Percentiles rank a stretch among this genome's conserved stretches.
phyloP scores from a whole-genome alignment of 164 flowering plant genomes.

The Houttuynia cordata region DNA sequence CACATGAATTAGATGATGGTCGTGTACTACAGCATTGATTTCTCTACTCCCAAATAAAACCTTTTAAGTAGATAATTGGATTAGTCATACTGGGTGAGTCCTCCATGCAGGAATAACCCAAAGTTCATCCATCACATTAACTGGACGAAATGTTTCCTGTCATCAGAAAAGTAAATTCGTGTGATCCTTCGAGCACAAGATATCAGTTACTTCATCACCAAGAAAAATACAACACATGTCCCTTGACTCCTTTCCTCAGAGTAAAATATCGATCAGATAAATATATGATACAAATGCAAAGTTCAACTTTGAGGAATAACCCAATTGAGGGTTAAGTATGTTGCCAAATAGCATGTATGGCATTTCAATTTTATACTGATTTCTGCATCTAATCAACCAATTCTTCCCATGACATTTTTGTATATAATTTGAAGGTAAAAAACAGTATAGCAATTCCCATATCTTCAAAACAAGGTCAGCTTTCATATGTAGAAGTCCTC shows the following conservation, averaged over 20 bases:
- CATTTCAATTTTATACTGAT: too few species aligned
- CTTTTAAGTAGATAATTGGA: slow-evolving; percentile 5
- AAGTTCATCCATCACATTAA: slow-evolving; percentile 48
- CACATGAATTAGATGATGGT: too few species aligned
- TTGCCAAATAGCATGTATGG: neutral
- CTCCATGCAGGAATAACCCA: slow-evolving; percentile 94
- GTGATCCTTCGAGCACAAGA: neutral
- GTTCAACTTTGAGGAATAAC: neutral
- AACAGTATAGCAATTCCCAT: too few species aligned
- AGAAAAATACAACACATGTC: neutral
- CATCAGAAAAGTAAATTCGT: slow-evolving; percentile 5
- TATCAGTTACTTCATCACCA: neutral
- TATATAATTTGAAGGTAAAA: too few species aligned
- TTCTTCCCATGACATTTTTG: too few species aligned
- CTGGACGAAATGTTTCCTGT: slow-evolving; percentile 84
- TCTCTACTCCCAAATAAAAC: slow-evolving; percentile 1
- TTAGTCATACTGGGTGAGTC: slow-evolving; percentile 54
- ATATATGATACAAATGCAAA: neutral
- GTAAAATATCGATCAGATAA: neutral
- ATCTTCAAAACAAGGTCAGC: too few species aligned
- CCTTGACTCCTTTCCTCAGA: neutral
- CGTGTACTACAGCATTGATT: too few species aligned
- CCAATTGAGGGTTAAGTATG: neutral
- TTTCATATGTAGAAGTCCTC: too few species aligned
- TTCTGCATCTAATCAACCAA: neutral